A percentile compares a stretch with the other conserved stretches of the same genome.
phyloP scores from a whole-genome alignment of 106 monocot genomes.

The Cymbidium sinense region DNA sequence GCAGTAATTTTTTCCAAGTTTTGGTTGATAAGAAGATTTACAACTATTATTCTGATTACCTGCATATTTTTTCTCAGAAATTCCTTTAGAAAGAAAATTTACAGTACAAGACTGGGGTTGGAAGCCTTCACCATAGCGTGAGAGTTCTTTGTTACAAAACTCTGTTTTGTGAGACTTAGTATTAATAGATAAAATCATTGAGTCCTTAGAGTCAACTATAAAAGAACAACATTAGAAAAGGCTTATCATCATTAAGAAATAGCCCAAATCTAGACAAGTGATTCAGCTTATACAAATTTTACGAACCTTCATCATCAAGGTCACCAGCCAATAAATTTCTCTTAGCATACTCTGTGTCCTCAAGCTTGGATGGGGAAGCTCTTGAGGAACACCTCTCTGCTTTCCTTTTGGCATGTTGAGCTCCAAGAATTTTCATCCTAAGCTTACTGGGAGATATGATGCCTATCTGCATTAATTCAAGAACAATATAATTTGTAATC shows the following conservation, averaged over 20 bases:
- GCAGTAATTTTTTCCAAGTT: slow-evolving; percentile 13
- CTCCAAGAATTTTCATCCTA: slow-evolving; percentile 77
- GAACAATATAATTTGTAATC: background rate
- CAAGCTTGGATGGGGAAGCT: slow-evolving; percentile 62
- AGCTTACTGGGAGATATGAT: slow-evolving; percentile 78
- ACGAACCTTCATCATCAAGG: slow-evolving; percentile 28
- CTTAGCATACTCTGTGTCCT: slow-evolving; percentile 42
- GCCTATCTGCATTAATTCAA: slow-evolving; percentile 41
- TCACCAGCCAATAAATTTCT: slow-evolving; percentile 41
- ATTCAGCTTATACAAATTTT: background rate
- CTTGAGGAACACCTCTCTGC: slow-evolving; percentile 38
- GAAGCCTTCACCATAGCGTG: background rate
- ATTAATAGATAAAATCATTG: background rate
- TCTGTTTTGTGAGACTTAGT: slow-evolving; percentile 1
- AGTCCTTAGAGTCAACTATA: background rate
- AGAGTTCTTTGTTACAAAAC: background rate
- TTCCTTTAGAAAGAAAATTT: slow-evolving; percentile 8
- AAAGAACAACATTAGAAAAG: background rate
- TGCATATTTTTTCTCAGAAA: background rate
- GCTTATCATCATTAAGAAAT: too few species aligned
- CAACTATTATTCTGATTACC: slow-evolving; percentile 12
- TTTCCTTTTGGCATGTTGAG: slow-evolving; percentile 33
- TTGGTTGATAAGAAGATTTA: slow-evolving; percentile 14
- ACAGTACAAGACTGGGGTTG: background rate
- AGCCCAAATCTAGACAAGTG: too few species aligned